Conservation (phyloP, 352 stramenopile genomes). For the Blastocystis sp. region DNA sequence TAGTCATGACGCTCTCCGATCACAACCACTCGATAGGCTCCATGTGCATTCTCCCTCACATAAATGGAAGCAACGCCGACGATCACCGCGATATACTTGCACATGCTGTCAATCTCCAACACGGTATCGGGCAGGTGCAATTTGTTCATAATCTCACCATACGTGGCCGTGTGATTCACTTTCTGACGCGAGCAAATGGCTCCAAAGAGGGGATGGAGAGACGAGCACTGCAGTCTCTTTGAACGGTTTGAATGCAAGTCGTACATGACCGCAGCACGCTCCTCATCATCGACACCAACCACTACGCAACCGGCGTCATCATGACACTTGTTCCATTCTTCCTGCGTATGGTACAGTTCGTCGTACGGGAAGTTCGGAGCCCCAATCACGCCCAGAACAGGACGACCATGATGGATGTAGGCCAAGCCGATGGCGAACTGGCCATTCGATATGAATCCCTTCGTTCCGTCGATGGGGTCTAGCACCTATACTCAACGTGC, state of each 20-base stretch:
- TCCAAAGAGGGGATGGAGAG: neutral
- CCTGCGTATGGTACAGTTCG: conserved; percentile 2
- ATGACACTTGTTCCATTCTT: neutral
- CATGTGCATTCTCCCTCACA: conserved; percentile 6
- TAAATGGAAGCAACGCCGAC: conserved; percentile 44
- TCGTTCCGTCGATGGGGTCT: conserved; percentile 75
- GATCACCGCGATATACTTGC: conserved; percentile 54
- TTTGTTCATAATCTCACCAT: neutral
- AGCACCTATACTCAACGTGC: conserved; percentile 45
- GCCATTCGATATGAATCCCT: conserved; percentile 71
- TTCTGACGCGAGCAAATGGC: neutral
- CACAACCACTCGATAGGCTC: conserved; percentile 9
- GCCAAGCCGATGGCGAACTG: conserved; percentile 73
- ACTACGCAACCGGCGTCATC: neutral
- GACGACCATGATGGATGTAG: neutral
- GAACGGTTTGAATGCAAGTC: conserved; percentile 20
- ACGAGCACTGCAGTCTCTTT: neutral
- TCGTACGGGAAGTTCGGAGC: conserved; percentile 42
- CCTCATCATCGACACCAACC: neutral
- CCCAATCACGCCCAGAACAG: conserved; percentile 58
- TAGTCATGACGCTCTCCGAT: neutral
- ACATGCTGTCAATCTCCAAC: conserved; percentile 71
- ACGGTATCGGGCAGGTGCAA: neutral
- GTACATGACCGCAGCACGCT: neutral
- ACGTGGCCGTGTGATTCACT: conserved; percentile 19